phyloP scores from a whole-genome alignment of 1,284 basidiomycete species.

The Rhodotorula sp. region DNA sequence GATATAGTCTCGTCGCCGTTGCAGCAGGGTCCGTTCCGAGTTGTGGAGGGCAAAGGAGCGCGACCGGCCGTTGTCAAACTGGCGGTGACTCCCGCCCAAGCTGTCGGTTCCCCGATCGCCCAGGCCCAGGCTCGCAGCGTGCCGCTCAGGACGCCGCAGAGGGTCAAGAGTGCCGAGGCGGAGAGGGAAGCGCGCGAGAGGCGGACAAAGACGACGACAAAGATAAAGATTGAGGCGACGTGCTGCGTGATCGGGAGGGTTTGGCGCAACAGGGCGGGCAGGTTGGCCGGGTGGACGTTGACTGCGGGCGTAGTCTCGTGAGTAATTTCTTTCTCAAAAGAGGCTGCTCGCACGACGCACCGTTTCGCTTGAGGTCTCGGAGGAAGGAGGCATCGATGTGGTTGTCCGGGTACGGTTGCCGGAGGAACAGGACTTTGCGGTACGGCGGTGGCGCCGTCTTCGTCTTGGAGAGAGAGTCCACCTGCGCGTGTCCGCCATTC shows the following conservation, averaged over 20 bases:
- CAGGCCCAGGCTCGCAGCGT: constrained; percentile 64
- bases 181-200: constrained; percentile 62
- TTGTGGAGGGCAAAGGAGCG: neutral
- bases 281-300: constrained; percentile 71
- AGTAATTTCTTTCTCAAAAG: too few relatives aligned
- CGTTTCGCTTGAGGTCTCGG: constrained; percentile 42
- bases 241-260: constrained; percentile 83
- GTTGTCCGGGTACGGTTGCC: constrained; percentile 45
- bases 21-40: neutral
- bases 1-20: too few relatives aligned
- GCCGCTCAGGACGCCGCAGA: constrained; percentile 59
- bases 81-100: constrained; percentile 9
- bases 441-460: constrained; percentile 7
- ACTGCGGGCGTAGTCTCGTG: constrained; percentile 53
- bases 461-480: too few relatives aligned
- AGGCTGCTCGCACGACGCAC: constrained; percentile 33
- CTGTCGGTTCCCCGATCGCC: constrained; percentile 34
- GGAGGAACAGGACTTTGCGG: constrained; percentile 38
- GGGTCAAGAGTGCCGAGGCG: constrained; percentile 22
- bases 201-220: constrained; percentile 74
- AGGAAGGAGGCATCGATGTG: constrained; percentile 43
- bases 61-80: too few relatives aligned
- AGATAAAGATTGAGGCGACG: constrained; percentile 73
- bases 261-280: constrained; percentile 68
- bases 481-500: too few relatives aligned